Percentiles rank a stretch among this genome's conserved stretches.
These are phyloP conservation scores for Nematodospora valgi DNA, from an alignment of 805 yeast genomes.

Conservation along the genomic window DNA sequence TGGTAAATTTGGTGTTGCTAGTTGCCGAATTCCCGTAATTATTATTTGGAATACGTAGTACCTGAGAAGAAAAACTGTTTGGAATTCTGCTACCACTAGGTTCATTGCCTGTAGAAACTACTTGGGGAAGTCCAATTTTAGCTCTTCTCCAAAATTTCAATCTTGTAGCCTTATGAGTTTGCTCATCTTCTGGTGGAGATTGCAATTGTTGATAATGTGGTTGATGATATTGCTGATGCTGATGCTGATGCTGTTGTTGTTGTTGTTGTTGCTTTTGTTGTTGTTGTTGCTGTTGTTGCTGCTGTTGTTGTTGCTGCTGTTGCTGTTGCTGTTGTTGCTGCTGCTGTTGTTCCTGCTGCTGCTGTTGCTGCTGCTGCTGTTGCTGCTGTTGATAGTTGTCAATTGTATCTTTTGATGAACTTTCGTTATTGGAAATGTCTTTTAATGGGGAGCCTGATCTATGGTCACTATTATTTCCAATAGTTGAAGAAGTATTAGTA, in stretches of 20 bases:
- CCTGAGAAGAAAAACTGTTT: constrained; percentile 9
- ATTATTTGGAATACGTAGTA: constrained; percentile 6
- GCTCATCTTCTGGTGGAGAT: constrained; percentile 19
- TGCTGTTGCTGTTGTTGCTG: not conserved
- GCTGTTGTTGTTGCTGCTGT: not conserved
- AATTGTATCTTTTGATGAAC: too few relatives aligned
- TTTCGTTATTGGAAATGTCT: too few relatives aligned
- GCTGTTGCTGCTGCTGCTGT: not conserved
- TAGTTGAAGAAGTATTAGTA: too few relatives aligned
- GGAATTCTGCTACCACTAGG: constrained; percentile 8
- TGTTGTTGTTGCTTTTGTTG: not conserved
- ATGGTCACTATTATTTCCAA: not conserved
- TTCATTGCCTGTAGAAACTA: constrained; percentile 2
- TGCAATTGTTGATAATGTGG: not conserved
- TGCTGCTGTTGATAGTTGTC: constrained; percentile 1
- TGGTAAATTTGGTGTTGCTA: constrained; percentile 25
- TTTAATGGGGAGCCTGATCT: constrained; percentile 2
- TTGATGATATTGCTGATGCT: not conserved
- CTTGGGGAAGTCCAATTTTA: constrained; percentile 26
- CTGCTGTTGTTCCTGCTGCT: not conserved
- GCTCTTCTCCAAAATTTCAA: constrained; percentile 45
- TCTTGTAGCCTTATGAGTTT: constrained; percentile 40
- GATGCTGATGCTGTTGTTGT: not conserved
- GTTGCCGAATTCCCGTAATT: constrained; percentile 9
- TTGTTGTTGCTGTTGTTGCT: not conserved